These are phyloP conservation scores for Nemania bipapillata DNA, from an alignment of 2,329 filamentous ascomycete species.

Conservation along the genomic window DNA sequence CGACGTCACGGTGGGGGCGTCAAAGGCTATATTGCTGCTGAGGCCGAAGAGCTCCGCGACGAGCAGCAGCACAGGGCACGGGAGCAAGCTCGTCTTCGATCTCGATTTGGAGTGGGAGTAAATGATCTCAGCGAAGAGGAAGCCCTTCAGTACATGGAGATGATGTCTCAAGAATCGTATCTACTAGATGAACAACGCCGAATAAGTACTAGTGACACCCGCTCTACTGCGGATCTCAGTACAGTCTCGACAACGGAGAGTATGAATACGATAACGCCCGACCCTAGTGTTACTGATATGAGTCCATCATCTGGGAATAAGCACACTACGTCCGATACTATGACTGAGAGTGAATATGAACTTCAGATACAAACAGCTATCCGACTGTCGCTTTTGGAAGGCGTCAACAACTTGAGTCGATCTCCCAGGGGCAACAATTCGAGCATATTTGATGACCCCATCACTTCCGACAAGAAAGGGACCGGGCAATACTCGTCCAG, in stretches of 20 bases:
- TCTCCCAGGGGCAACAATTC: slow-evolving; percentile 60
- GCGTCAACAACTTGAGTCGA: slow-evolving; percentile 59
- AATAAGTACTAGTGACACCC: slow-evolving; percentile 61
- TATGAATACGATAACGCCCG: slow-evolving; percentile 64
- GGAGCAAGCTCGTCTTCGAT: slow-evolving; percentile 76
- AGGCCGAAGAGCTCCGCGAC: slow-evolving; percentile 79
- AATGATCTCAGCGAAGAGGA: slow-evolving; percentile 74
- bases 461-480: slow-evolving; percentile 61
- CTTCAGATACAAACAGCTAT: slow-evolving; percentile 71
- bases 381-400: slow-evolving; percentile 69
- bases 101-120: slow-evolving; percentile 85
- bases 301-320: slow-evolving; percentile 50
- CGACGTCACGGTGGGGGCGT: slow-evolving; percentile 73
- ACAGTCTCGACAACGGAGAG: slow-evolving; percentile 52
- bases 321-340: slow-evolving; percentile 45
- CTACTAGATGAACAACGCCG: slow-evolving; percentile 67
- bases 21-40: slow-evolving; percentile 85
- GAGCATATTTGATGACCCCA: slow-evolving; percentile 63
- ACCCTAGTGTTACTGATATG: slow-evolving; percentile 61
- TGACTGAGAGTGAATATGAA: slow-evolving; percentile 67
- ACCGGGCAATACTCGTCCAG: slow-evolving; percentile 53
- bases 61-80: slow-evolving; percentile 75
- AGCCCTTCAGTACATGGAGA: slow-evolving; percentile 71
- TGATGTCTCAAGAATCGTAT: slow-evolving; percentile 72
- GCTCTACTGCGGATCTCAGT: slow-evolving; percentile 62